Base-by-base conservation (phyloP, 2,329 filamentous ascomycete genomes). In the Thermothelomyces thermophilus region DNA sequence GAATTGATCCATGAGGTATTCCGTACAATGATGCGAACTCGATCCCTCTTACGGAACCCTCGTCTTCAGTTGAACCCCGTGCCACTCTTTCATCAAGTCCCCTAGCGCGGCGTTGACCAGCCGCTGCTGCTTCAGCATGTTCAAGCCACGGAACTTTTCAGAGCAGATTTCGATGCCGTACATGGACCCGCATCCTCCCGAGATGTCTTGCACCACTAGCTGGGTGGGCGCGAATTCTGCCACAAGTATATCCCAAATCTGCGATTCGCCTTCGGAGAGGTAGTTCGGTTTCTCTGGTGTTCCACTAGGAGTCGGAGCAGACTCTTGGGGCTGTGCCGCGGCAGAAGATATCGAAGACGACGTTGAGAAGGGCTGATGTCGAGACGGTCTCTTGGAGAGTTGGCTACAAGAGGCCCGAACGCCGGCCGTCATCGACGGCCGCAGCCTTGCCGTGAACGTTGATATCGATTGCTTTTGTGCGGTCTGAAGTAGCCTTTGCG, bases 131-230 rank as follows among this genome's bases (percentile, higher is more conserved):
- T 87, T 87, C 53, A 94, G 77, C 65, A 90, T 82, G 43, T 73
- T 76, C 59, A 82, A 66, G 41, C 87, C 88, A 47, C 75, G 74
- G 68, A 94, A 94, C 60, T 74, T 76, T 41, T 81, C 74, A 7
- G 84, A 87, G 41, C 82, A 77, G 56, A 93, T 82, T 61, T 90
- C 84, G 58, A 94, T 84, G 49, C 82, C 84, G 70, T 93, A 93
- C 88, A 93, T 93, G 63, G 83, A 87, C 9, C 87, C 87, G 69
- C 87, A 94, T 26, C 87, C 87, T 51, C 88, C 87, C 20, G 84
- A 88, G 45, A 93, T 80, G 68, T 94, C 87, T 65, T 85, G 83
- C 9, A 93, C 86, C 66, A 82, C 67, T 22, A 82, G 66, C 51
- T 75, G 66, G 0, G 72, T 73, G 0, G 78, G 77, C 1, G 64